Evolutionary conservation across 805 yeast species (phyloP).

Genomic region (Ogataea chonburiensis): DNA sequence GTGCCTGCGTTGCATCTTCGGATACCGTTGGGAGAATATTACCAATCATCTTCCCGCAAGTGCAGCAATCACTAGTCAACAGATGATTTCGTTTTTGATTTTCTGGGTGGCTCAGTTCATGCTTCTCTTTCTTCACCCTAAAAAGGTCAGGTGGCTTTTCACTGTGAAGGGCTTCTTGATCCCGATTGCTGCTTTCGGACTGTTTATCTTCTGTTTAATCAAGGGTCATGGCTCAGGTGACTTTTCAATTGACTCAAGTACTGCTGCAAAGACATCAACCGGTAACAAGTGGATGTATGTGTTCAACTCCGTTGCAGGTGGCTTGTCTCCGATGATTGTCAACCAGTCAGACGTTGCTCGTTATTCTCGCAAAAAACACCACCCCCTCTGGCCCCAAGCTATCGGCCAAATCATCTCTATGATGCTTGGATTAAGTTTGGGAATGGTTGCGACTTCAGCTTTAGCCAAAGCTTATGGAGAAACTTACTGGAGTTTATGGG

Average conservation of each 20-base stretch:
- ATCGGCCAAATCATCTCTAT: constrained; percentile 23
- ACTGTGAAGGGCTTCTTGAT: constrained; percentile 21
- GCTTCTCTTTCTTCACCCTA: constrained; percentile 22
- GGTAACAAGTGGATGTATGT: constrained; percentile 23
- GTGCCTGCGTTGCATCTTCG: constrained; percentile 25
- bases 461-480: constrained; percentile 22
- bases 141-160: constrained; percentile 20
- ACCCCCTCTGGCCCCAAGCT: constrained; percentile 20
- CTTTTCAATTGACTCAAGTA: constrained; percentile 17
- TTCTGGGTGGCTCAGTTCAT: constrained; percentile 25
- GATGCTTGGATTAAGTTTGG: constrained; percentile 16
- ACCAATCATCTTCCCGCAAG: constrained; percentile 21
- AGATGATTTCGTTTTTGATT: constrained; percentile 21
- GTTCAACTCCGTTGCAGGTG: constrained; percentile 26
- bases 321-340: constrained; percentile 29
- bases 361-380: constrained; percentile 20
- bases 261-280: constrained; percentile 4
- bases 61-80: constrained; percentile 18
- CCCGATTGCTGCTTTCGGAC: constrained; percentile 23
- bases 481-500: constrained; percentile 34
- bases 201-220: constrained; percentile 22
- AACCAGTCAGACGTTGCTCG: constrained; percentile 32
- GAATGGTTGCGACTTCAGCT: constrained; percentile 22
- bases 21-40: constrained; percentile 22
- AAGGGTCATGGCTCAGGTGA: constrained; percentile 22